These are phyloP conservation scores for Antrodiella citrinella DNA, from an alignment of 768 basidiomycete species.

Conservation along the genomic window DNA sequence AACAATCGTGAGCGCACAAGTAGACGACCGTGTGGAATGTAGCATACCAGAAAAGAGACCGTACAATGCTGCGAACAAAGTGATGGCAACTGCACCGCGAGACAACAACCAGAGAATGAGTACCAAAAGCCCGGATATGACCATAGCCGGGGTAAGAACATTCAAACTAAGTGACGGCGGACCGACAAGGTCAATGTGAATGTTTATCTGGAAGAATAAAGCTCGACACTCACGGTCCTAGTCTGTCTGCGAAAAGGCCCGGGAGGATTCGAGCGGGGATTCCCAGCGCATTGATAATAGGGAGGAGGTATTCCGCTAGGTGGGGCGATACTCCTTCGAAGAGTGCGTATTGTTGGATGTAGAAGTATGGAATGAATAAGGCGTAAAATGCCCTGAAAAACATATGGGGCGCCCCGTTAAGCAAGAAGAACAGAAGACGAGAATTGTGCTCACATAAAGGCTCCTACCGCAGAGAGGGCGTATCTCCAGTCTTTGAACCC, in stretches of 20 bases:
- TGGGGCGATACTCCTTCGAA: constrained; percentile 16
- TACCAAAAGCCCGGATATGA: constrained; percentile 17
- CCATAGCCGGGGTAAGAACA: constrained; percentile 19
- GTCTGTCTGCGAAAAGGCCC: constrained; percentile 22
- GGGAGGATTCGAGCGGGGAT: constrained; percentile 22
- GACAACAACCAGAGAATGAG: constrained; percentile 24
- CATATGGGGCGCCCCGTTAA: constrained; percentile 1
- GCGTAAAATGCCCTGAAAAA: constrained; percentile 22
- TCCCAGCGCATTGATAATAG: constrained; percentile 25
- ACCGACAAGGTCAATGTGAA: no score
- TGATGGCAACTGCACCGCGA: constrained; percentile 15
- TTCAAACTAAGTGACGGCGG: constrained; percentile 23
- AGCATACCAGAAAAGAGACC: constrained; percentile 23
- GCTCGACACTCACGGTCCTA: constrained; percentile 16
- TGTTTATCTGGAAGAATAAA: no score
- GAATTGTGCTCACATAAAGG: constrained; percentile 16
- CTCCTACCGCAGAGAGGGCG: constrained; percentile 11
- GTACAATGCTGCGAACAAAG: constrained; percentile 23
- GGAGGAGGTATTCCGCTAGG: constrained; percentile 21
- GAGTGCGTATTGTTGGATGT: constrained; percentile 24
- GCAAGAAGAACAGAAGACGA: not conserved
- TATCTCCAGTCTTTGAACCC: constrained; percentile 21
- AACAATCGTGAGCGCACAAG: no score
- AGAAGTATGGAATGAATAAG: constrained; percentile 28
- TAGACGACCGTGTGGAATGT: no score